phyloP scores from a whole-genome alignment of 306 rosid species.

The Trifolium subterraneum region DNA sequence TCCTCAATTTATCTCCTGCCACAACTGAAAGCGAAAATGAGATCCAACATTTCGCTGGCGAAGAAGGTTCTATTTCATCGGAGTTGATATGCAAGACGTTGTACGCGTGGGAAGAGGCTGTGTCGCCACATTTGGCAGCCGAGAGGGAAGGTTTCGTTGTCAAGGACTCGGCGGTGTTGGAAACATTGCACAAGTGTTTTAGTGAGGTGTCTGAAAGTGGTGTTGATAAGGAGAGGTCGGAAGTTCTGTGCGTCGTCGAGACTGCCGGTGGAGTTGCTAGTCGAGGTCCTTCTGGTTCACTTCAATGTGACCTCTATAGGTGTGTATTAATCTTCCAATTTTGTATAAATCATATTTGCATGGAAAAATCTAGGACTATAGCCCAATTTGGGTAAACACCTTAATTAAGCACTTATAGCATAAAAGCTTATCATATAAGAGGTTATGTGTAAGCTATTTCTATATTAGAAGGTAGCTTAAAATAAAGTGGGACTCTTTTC shows the following conservation, averaged over 20 bases:
- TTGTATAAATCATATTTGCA: background rate
- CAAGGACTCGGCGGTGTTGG: constrained; percentile 62
- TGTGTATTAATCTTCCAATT: constrained; percentile 1
- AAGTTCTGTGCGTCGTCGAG: constrained; percentile 74
- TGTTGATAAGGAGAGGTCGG: constrained; percentile 43
- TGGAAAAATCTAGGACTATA: background rate
- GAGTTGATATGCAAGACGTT: constrained; percentile 80
- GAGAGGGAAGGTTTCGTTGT: constrained; percentile 70
- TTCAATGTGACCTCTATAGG: constrained; percentile 96
- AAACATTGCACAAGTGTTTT: constrained; percentile 57
- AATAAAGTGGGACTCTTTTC: background rate
- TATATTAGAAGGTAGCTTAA: background rate
- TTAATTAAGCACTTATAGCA: background rate
- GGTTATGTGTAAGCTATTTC: background rate
- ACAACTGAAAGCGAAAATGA: background rate
- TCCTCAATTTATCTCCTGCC: constrained; percentile 64
- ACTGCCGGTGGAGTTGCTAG: constrained; percentile 96
- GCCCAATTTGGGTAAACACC: no score
- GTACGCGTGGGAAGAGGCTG: constrained; percentile 85
- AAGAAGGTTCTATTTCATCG: constrained; percentile 34
- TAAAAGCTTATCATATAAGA: no score
- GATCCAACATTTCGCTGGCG: background rate
- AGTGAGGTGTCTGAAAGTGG: constrained; percentile 47
- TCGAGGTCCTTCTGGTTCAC: constrained; percentile 93
- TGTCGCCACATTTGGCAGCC: constrained; percentile 89